Evolutionary conservation across 306 rosid genomes (phyloP).

Genomic region (Gastrolobium bilobum): DNA sequence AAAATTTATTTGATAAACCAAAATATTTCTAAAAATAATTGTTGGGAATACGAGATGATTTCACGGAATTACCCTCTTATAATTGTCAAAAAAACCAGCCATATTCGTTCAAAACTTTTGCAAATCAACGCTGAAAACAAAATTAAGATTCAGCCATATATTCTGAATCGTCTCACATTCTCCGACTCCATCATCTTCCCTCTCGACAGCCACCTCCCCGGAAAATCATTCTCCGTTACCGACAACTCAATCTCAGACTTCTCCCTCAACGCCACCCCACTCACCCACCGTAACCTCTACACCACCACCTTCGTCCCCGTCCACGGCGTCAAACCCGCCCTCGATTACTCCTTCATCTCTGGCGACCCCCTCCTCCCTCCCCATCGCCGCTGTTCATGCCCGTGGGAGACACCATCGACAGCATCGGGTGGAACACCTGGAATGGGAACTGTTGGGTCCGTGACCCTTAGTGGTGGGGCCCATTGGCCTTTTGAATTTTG

Average conservation of each 20-base stretch:
- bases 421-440: no score
- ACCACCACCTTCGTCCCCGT: slow-evolving; percentile 55
- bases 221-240: slow-evolving; percentile 60
- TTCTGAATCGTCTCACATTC: slow-evolving; percentile 75
- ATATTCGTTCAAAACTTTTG: no score
- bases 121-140: no score
- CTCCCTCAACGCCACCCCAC: slow-evolving; percentile 55
- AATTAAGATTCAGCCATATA: no score
- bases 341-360: slow-evolving; percentile 63
- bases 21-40: no score
- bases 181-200: slow-evolving; percentile 70
- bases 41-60: no score
- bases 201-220: slow-evolving; percentile 58
- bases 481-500: no score
- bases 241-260: slow-evolving; percentile 58
- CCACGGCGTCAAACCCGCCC: slow-evolving; percentile 59
- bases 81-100: no score
- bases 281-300: slow-evolving; percentile 69
- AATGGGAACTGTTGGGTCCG: no score
- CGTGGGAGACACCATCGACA: neutral
- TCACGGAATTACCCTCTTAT: no score
- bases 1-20: no score
- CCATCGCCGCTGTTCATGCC: neutral
- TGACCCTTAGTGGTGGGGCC: no score
- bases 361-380: slow-evolving; percentile 18